Evolutionary conservation across 1,284 basidiomycete genomes (phyloP).

Genomic region (Trichosporon sp.): DNA sequence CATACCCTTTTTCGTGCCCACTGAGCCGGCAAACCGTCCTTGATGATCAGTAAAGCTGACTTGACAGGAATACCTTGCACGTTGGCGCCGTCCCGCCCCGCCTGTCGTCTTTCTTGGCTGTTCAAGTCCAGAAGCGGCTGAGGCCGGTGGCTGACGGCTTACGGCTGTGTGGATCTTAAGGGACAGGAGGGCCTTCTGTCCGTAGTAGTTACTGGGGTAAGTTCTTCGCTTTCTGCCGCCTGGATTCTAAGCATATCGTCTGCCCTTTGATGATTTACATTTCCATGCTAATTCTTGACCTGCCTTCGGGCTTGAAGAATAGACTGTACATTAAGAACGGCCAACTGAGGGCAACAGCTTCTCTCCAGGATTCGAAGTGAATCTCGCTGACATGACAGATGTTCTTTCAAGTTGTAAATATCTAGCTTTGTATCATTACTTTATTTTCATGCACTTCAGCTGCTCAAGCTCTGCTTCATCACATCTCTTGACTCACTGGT

Average conservation of each 20-base stretch:
- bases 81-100: too few species aligned
- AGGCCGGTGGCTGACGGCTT: background rate
- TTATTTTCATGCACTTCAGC: background rate
- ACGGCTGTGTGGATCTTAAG: background rate
- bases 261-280: constrained; percentile 1
- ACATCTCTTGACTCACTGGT: too few species aligned
- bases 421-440: background rate
- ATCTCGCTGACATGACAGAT: background rate
- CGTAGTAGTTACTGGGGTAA: background rate
- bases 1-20: background rate
- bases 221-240: background rate
- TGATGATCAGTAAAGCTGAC: background rate
- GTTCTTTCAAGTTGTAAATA: background rate
- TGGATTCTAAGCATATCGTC: background rate
- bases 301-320: background rate
- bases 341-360: background rate
- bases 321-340: constrained; percentile 3
- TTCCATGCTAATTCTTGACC: constrained; percentile 3
- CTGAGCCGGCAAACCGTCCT: background rate
- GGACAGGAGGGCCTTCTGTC: background rate
- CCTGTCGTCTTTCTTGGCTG: too few species aligned
- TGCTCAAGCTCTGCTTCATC: too few species aligned
- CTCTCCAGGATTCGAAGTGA: background rate
- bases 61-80: background rate
- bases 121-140: background rate